A percentile compares a stretch with the other conserved stretches of the same genome.
Conservation (phyloP, 2,329 filamentous ascomycete species). For the Pestalotiopsis sp. region DNA sequence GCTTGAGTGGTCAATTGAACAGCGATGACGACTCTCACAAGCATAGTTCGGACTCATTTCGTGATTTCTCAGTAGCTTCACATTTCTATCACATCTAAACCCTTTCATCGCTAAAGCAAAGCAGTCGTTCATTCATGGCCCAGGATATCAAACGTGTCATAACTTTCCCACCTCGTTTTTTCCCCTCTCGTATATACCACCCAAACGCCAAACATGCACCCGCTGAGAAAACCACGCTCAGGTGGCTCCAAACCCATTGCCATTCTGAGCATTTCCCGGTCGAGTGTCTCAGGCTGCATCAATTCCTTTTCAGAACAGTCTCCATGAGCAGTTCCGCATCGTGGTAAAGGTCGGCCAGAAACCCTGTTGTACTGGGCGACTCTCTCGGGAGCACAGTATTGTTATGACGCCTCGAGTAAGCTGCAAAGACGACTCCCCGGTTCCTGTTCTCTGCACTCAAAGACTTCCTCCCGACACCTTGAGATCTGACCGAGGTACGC, state of each 20-base stretch:
- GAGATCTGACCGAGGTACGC: slow-evolving; percentile 22
- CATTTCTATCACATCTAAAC: too few relatives aligned
- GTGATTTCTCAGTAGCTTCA: too few relatives aligned
- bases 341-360: neutral
- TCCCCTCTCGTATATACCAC: neutral
- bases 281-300: neutral
- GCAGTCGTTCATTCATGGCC: neutral
- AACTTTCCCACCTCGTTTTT: neutral
- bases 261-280: too few relatives aligned
- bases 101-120: neutral
- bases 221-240: too few relatives aligned
- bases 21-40: too few relatives aligned
- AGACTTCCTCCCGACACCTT: slow-evolving; percentile 10
- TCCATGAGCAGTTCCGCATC: neutral
- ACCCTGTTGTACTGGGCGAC: neutral
- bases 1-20: neutral
- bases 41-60: too few relatives aligned
- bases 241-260: too few relatives aligned
- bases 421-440: slow-evolving; percentile 59
- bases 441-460: slow-evolving; percentile 33
- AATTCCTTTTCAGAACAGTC: neutral
- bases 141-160: neutral
- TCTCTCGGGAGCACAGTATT: slow-evolving; percentile 24
- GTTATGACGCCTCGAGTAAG: slow-evolving; percentile 50
- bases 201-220: too few relatives aligned